Percentiles rank a stretch among this genome's conserved stretches.
Evolutionary conservation across 2,329 filamentous ascomycete genomes (phyloP).

Genomic region (Ampelomyces quisqualis): DNA sequence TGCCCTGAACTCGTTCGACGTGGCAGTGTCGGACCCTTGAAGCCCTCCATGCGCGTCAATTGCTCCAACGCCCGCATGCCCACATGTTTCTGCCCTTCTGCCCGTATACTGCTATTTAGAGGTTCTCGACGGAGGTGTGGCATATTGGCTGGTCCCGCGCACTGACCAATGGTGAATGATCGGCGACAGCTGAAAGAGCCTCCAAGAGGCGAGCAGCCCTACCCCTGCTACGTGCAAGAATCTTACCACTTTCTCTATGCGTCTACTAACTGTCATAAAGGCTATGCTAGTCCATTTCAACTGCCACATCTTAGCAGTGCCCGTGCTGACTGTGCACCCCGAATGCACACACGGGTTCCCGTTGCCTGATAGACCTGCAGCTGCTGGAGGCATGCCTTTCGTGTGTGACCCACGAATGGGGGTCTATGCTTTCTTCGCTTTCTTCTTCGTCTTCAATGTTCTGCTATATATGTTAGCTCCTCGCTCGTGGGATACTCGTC

Average conservation of each 20-base stretch:
- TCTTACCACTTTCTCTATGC: conserved; percentile 30
- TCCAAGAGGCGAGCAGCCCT: conserved; percentile 31
- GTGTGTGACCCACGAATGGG: conserved; percentile 30
- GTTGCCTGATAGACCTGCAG: conserved; percentile 41
- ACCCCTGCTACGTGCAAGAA: conserved; percentile 31
- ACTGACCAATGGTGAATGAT: conserved; percentile 29
- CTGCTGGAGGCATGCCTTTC: conserved; percentile 30
- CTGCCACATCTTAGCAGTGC: conserved; percentile 31
- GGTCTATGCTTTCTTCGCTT: conserved; percentile 20
- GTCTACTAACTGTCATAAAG: conserved; percentile 34
- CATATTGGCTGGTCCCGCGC: conserved; percentile 19
- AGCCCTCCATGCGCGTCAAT: conserved; percentile 6
- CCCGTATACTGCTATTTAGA: conserved; percentile 12
- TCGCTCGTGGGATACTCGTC: conserved; percentile 18
- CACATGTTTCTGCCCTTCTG: conserved; percentile 4
- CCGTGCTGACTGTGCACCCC: conserved; percentile 40
- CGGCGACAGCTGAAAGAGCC: conserved; percentile 36
- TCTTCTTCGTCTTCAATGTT: conserved; percentile 17
- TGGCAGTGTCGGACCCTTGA: conserved; percentile 13
- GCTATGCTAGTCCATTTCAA: conserved; percentile 39
- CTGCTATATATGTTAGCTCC: conserved; percentile 39
- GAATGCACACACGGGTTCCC: conserved; percentile 35
- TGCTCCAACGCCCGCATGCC: conserved; percentile 1
- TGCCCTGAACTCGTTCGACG: conserved; percentile 13
- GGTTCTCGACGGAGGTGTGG: conserved; percentile 18